Percentiles rank a stretch among this genome's conserved stretches.
Evolutionary conservation across 73 alveolate species (phyloP).

Genomic region (Urostyla sp.): DNA sequence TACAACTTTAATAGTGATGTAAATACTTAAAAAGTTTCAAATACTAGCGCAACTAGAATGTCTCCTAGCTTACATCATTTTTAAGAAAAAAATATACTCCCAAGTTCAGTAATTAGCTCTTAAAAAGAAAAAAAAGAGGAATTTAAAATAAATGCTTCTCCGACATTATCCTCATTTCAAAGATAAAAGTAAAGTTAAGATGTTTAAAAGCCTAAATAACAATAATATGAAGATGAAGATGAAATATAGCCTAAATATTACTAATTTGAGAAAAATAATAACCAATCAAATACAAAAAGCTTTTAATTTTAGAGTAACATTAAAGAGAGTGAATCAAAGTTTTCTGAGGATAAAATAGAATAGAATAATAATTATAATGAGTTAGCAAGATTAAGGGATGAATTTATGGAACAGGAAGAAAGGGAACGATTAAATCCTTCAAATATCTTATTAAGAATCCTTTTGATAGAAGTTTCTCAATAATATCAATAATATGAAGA

Average conservation of each 20-base stretch:
- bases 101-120: no score
- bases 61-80: no score
- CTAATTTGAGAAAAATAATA: not conserved
- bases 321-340: not conserved
- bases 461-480: constrained; percentile 37
- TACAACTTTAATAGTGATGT: no score
- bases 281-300: not conserved
- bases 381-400: constrained; percentile 37
- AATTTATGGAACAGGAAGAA: constrained; percentile 59
- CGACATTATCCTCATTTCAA: no score
- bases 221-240: constrained; percentile 34
- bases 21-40: no score
- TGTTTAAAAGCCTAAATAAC: no score
- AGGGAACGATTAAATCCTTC: constrained; percentile 56
- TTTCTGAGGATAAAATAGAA: not conserved
- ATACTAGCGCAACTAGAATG: no score
- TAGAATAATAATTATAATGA: constrained; percentile 35
- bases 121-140: no score
- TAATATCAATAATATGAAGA: not conserved
- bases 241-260: not conserved
- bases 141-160: no score
- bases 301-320: constrained; percentile 8
- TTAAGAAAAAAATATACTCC: no score
- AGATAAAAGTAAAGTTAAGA: no score
- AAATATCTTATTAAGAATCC: constrained; percentile 47